Percentiles rank a stretch among this genome's conserved stretches.
Conservation (phyloP, 1,284 basidiomycete genomes). For the Xerocomus cyaneibrunnescens region DNA sequence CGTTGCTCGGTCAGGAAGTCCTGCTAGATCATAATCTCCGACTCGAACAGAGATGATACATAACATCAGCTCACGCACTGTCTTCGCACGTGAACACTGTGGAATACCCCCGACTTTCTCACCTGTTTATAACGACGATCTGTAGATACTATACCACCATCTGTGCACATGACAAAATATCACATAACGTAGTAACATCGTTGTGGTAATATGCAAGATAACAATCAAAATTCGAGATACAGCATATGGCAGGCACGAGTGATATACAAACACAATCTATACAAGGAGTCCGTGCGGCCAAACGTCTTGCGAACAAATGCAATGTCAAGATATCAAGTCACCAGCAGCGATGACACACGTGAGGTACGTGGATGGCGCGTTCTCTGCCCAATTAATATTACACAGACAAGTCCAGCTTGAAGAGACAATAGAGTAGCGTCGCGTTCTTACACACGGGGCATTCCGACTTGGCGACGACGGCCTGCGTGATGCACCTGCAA, state of each 20-base stretch:
- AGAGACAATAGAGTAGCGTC: slow-evolving; percentile 50
- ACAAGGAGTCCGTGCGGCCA: not conserved
- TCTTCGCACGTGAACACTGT: no score
- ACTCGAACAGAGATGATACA: no score
- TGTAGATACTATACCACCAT: no score
- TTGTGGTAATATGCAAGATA: not conserved
- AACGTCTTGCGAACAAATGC: not conserved
- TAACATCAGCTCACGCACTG: no score
- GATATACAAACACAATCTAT: not conserved
- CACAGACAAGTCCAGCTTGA: slow-evolving; percentile 28
- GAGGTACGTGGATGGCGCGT: no score
- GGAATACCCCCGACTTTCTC: no score
- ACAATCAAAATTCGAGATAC: not conserved
- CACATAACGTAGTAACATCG: no score
- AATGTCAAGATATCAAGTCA: not conserved
- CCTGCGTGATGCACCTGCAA: slow-evolving; percentile 49
- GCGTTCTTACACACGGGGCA: slow-evolving; percentile 51
- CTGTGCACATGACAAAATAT: no score
- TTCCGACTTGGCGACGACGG: slow-evolving; percentile 42
- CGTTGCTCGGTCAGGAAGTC: no score
- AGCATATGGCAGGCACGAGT: not conserved
- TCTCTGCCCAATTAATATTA: no score
- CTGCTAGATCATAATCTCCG: no score
- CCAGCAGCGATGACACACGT: not conserved
- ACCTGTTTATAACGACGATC: no score